Evolutionary conservation across 2,329 filamentous ascomycete genomes (phyloP).

Genomic region (Aspergillus floridensis): DNA sequence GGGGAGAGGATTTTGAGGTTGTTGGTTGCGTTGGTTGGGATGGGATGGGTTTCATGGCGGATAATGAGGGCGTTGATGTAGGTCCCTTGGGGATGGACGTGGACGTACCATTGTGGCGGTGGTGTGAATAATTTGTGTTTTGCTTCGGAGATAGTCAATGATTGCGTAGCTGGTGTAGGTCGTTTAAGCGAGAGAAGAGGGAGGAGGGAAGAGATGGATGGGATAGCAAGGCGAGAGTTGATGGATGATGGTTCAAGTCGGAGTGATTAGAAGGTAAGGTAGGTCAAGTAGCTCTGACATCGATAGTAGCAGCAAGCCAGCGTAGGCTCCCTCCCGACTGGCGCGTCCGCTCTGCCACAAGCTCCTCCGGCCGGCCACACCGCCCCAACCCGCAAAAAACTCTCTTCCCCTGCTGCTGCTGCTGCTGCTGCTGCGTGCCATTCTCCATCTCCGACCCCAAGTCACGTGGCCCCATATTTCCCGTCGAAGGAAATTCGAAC

Average conservation of each 20-base stretch:
- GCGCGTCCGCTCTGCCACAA: slow-evolving; percentile 31
- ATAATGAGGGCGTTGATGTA: not conserved
- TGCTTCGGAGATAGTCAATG: not conserved
- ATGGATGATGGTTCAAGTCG: slow-evolving; percentile 20
- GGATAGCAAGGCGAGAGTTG: slow-evolving; percentile 7
- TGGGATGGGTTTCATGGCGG: not conserved
- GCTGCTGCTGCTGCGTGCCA: not conserved
- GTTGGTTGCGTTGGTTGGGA: not conserved
- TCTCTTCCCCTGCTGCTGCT: not conserved
- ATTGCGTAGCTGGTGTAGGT: not conserved
- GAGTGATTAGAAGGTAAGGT: slow-evolving; percentile 6
- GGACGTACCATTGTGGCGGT: slow-evolving; percentile 32
- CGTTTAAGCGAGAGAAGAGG: not conserved
- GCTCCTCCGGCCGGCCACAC: slow-evolving; percentile 31
- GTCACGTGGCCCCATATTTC: slow-evolving; percentile 24
- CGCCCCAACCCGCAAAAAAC: slow-evolving; percentile 27
- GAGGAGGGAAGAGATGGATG: not conserved
- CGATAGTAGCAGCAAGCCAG: not conserved
- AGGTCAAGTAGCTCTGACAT: slow-evolving; percentile 13
- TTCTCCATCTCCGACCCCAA: too few relatives aligned
- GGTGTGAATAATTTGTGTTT: not conserved
- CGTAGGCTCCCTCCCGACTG: slow-evolving; percentile 13
- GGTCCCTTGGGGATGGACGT: slow-evolving; percentile 1
- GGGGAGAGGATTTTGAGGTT: not conserved
- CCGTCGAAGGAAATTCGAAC: slow-evolving; percentile 16